Percentiles rank a stretch among this genome's conserved stretches.
Conservation (phyloP, 2,329 filamentous ascomycete genomes). For the Laburnicola sp. region DNA sequence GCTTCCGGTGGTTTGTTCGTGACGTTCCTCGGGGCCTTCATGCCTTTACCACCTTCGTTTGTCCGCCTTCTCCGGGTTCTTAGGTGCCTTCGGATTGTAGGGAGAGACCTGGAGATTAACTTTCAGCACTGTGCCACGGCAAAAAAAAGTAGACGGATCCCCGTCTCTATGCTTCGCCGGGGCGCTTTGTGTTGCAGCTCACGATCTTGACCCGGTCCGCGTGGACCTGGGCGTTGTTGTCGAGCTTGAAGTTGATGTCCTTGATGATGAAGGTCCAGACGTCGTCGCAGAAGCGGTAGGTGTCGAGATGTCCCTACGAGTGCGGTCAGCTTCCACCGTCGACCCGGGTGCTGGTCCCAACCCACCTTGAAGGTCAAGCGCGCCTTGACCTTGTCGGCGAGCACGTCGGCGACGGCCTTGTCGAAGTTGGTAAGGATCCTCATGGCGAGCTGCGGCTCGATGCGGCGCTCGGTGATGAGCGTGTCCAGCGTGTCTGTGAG, state of each 20-base stretch:
- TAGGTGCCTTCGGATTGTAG: too few relatives aligned
- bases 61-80: too few relatives aligned
- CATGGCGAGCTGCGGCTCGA: conserved; percentile 98
- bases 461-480: conserved; percentile 89
- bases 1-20: too few relatives aligned
- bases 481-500: conserved; percentile 97
- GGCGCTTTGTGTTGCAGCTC: conserved; percentile 89
- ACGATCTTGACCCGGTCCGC: conserved; percentile 98
- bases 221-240: conserved; percentile 72
- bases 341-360: conserved; percentile 5
- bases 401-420: conserved; percentile 84
- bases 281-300: conserved; percentile 98
- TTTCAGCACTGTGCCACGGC: too few relatives aligned
- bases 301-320: conserved; percentile 86
- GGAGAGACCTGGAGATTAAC: too few relatives aligned
- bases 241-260: conserved; percentile 98
- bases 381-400: conserved; percentile 90
- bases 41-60: too few relatives aligned
- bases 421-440: conserved; percentile 97
- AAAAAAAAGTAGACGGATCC: too few relatives aligned
- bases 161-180: conserved; percentile 56
- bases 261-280: conserved; percentile 99
- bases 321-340: conserved; percentile 20
- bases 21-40: too few relatives aligned
- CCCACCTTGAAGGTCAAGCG: conserved; percentile 91